These are phyloP conservation scores for Colletotrichum lentis DNA, from an alignment of 2,329 filamentous ascomycete species.

Conservation along the genomic window DNA sequence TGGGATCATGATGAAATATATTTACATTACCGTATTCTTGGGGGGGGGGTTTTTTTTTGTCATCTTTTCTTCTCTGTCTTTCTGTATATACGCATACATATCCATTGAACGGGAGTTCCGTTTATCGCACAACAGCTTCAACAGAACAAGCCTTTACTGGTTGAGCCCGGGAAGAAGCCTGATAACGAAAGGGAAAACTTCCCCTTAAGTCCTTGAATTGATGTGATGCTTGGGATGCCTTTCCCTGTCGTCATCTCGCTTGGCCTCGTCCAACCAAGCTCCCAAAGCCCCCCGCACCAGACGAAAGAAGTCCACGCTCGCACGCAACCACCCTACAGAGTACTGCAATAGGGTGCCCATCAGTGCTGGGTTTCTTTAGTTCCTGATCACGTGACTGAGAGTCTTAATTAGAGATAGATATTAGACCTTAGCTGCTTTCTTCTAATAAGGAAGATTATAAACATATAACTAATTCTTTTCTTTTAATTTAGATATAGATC, in stretches of 20 bases:
- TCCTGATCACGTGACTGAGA: no score
- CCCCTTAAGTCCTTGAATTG: neutral
- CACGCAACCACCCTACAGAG: no score
- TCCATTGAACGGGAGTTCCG: neutral
- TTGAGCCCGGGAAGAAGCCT: neutral
- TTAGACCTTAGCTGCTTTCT: no score
- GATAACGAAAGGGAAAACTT: no score
- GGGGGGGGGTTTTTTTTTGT: no score
- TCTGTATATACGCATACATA: constrained; percentile 20
- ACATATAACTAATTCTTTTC: no score
- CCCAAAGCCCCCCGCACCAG: neutral
- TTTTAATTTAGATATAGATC: no score
- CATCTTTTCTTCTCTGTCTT: no score
- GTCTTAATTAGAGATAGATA: no score
- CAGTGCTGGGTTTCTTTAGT: no score
- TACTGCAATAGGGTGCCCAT: no score
- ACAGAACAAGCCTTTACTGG: neutral
- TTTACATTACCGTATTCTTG: constrained; percentile 1
- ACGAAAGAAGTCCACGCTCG: neutral
- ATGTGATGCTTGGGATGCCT: neutral
- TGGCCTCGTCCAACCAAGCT: neutral
- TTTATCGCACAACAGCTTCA: neutral
- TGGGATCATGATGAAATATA: constrained; percentile 27
- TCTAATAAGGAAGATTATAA: no score
- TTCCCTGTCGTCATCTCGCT: constrained; percentile 1